A percentile compares a stretch with the other conserved stretches of the same genome.
Conservation (phyloP, 306 rosid genomes). For the Rosa rugosa region DNA sequence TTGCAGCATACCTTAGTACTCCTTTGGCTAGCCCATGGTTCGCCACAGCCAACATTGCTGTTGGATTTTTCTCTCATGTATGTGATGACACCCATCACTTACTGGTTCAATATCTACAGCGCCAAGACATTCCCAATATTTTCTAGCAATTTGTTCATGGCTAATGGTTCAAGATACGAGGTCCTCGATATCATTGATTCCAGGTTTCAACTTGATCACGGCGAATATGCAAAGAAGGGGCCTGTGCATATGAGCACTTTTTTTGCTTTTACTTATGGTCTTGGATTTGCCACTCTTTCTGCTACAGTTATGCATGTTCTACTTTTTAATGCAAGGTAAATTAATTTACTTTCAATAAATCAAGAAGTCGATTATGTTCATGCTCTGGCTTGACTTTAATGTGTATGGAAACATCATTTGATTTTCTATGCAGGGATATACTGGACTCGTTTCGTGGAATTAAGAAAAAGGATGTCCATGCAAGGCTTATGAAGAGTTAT, state of each 20-base stretch:
- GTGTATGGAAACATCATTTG: not conserved
- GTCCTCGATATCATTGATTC: constrained; percentile 53
- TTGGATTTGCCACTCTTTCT: constrained; percentile 74
- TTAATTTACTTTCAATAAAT: not conserved
- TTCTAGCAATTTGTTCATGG: constrained; percentile 56
- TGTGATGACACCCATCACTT: constrained; percentile 67
- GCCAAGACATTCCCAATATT: constrained; percentile 72
- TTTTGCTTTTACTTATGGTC: constrained; percentile 75
- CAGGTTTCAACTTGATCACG: constrained; percentile 64
- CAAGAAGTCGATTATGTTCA: not conserved
- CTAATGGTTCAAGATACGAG: constrained; percentile 53
- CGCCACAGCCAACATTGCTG: constrained; percentile 61
- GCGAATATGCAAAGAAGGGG: constrained; percentile 45
- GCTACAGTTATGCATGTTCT: constrained; percentile 76
- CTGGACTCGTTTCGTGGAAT: constrained; percentile 45
- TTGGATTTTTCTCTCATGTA: constrained; percentile 60
- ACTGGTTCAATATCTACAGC: constrained; percentile 42
- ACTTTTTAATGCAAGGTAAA: constrained; percentile 71
- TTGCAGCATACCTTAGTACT: constrained; percentile 66
- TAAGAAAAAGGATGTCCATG: constrained; percentile 56
- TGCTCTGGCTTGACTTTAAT: not conserved
- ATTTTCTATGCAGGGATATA: constrained; percentile 43
- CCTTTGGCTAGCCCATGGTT: constrained; percentile 89
- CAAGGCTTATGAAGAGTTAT: constrained; percentile 67
- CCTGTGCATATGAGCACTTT: constrained; percentile 69